Percentiles rank a stretch among this genome's conserved stretches.
These are phyloP conservation scores for Metarhizium anisopliae DNA, from an alignment of 2,329 filamentous ascomycete genomes.

Conservation along the genomic window DNA sequence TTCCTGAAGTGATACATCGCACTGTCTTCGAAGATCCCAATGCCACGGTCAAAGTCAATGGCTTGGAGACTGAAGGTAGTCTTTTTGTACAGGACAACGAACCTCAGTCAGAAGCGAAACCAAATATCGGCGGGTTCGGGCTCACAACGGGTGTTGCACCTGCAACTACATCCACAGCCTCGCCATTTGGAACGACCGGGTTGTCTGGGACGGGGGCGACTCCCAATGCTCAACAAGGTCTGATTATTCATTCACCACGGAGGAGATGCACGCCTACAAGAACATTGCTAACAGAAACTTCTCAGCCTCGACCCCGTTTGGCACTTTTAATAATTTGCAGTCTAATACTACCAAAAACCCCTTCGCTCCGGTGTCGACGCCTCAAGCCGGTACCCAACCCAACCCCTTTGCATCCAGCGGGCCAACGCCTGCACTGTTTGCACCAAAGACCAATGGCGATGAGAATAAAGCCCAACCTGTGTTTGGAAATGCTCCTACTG, in stretches of 20 bases:
- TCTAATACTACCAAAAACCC: conserved; percentile 1
- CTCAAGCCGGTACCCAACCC: neutral
- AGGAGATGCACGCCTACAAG: neutral
- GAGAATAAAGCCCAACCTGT: neutral
- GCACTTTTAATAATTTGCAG: neutral
- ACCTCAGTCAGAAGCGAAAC: neutral
- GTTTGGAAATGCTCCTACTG: neutral
- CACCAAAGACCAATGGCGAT: neutral
- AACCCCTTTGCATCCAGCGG: neutral
- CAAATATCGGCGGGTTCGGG: neutral
- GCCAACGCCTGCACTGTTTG: neutral
- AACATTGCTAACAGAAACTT: neutral
- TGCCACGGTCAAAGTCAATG: conserved; percentile 6
- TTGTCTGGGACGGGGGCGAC: neutral
- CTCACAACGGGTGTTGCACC: neutral
- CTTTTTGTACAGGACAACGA: conserved; percentile 18
- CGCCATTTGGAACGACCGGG: neutral
- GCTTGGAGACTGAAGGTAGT: conserved; percentile 14
- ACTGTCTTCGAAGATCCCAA: conserved; percentile 35
- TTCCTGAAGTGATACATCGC: conserved; percentile 47
- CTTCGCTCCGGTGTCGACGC: conserved; percentile 2
- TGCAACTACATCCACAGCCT: neutral
- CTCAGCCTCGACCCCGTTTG: conserved; percentile 7
- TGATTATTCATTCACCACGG: neutral
- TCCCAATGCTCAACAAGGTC: neutral